Percentiles rank a stretch among this genome's conserved stretches.
Evolutionary conservation across 352 stramenopile species (phyloP).

Genomic region (Globisporangium perplexum): DNA sequence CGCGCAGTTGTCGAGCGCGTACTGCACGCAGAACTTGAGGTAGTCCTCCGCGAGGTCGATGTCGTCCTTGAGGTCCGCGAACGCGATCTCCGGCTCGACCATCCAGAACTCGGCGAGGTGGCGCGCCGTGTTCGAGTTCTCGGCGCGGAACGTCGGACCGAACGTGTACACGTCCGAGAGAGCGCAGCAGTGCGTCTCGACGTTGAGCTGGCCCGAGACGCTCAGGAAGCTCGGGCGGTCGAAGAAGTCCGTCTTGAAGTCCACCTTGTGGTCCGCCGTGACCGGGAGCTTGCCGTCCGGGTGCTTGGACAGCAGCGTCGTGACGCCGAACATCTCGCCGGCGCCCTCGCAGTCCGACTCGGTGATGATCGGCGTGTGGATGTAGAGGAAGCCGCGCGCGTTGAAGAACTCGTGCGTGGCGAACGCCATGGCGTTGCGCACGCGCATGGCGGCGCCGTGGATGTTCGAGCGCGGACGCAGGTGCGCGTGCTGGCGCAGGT

Average conservation of each 20-base stretch:
- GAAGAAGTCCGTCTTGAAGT: slow-evolving; percentile 93
- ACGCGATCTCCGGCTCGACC: slow-evolving; percentile 95
- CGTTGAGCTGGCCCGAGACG: slow-evolving; percentile 97
- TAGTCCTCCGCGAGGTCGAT: slow-evolving; percentile 96
- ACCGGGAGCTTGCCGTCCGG: slow-evolving; percentile 63
- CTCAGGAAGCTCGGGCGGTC: slow-evolving; percentile 83
- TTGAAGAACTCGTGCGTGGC: slow-evolving; percentile 94
- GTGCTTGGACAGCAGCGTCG: slow-evolving; percentile 85
- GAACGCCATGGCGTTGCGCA: slow-evolving; percentile 92
- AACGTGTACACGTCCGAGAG: slow-evolving; percentile 96
- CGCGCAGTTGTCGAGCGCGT: slow-evolving; percentile 89
- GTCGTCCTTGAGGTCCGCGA: slow-evolving; percentile 87
- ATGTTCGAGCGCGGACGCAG: slow-evolving; percentile 91
- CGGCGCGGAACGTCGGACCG: slow-evolving; percentile 97
- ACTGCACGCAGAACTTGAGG: slow-evolving; percentile 93
- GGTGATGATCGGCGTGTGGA: slow-evolving; percentile 95
- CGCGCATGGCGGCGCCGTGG: slow-evolving; percentile 87
- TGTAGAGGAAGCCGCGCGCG: slow-evolving; percentile 90
- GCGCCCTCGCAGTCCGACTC: slow-evolving; percentile 97
- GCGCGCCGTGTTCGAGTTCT: slow-evolving; percentile 98
- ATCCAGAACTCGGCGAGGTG: slow-evolving; percentile 99
- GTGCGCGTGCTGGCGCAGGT: slow-evolving; percentile 90
- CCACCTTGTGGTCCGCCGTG: slow-evolving; percentile 58
- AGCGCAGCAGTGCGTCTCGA: slow-evolving; percentile 91
- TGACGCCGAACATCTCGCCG: slow-evolving; percentile 96